Conservation (phyloP, 768 basidiomycete species). For the Boletellus emodensis region DNA sequence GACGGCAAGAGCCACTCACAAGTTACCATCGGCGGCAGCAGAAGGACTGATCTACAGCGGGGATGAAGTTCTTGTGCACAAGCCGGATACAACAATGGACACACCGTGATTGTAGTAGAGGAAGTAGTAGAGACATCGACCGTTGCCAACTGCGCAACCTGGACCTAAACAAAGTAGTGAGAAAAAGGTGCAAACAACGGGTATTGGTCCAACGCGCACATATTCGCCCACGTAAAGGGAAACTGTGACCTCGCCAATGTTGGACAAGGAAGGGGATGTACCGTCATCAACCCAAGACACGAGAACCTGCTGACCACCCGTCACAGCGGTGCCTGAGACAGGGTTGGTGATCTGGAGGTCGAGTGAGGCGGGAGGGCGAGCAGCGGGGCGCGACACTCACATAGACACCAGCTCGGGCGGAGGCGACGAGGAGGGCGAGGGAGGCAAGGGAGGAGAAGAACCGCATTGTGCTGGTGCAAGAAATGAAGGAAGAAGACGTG, state of each 20-base stretch:
- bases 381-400: conserved; percentile 4
- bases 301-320: conserved; percentile 49
- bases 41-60: conserved; percentile 46
- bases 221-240: conserved; percentile 55
- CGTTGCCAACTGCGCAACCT: conserved; percentile 38
- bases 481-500: not conserved
- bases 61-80: not conserved
- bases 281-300: conserved; percentile 69
- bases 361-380: not conserved
- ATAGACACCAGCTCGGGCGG: conserved; percentile 17
- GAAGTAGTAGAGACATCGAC: conserved; percentile 47
- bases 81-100: conserved; percentile 9
- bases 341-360: conserved; percentile 46
- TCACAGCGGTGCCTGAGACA: conserved; percentile 39
- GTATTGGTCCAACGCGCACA: conserved; percentile 34
- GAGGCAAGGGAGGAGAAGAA: conserved; percentile 7
- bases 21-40: conserved; percentile 52
- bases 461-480: conserved; percentile 12
- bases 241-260: conserved; percentile 51
- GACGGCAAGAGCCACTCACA: conserved; percentile 39
- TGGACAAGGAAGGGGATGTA: conserved; percentile 39
- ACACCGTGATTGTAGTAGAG: conserved; percentile 56
- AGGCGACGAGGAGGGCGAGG: conserved; percentile 20
- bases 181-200: not conserved
- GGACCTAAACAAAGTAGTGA: conserved; percentile 33